Evolutionary conservation across 495 filamentous ascomycete species (phyloP), one percentile per base, ranked within the genome.

Genomic region (Trichoderma reesei): DNA sequence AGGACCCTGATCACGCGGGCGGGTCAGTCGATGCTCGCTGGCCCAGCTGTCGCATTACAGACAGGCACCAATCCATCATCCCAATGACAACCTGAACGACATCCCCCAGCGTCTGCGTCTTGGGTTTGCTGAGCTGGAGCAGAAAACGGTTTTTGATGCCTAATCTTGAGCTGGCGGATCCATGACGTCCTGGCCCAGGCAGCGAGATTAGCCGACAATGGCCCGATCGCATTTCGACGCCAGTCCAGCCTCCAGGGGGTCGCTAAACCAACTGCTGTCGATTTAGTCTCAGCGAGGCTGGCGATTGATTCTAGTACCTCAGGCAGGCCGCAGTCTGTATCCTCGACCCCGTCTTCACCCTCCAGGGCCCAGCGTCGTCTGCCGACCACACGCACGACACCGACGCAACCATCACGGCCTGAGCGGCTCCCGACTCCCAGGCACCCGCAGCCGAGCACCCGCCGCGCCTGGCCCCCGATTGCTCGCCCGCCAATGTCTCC

Each of bases 211-310:
- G 51, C 51, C 51, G 51, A 56, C 51, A 26, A 56, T 56, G 3
- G 9, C 11, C 51, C 51, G 51, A 56, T 56, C 51, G 51, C 20
- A 56, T 56, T 26, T 56, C 51, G 20, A 56, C 51, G 51, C 11
- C 26, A 26, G 26, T 26, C 26, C 26, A 10, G 51, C 34, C 11
- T 20, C 44, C 16, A 56, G 20, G 51, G 51, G 31, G 51, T 14
- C 26, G 26, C 26, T 26, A 26, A 26, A 26, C 26, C 26, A 26
- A 26, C 26, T 39, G 6, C 38, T 39, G 38, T 39, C 38, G 38
- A 11, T 11, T 39, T 39, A 39, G 38, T 39, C 38, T 39, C 34
- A 33, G 51, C 8, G 18, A 54, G 46, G 46, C 46, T 31, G 26
- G 51, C 31, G 51, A 31, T 46, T 46, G 51, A 31, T 46, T 46